These are phyloP conservation scores for Penicillium decumbens DNA, from an alignment of 2,329 filamentous ascomycete genomes.

Conservation along the genomic window DNA sequence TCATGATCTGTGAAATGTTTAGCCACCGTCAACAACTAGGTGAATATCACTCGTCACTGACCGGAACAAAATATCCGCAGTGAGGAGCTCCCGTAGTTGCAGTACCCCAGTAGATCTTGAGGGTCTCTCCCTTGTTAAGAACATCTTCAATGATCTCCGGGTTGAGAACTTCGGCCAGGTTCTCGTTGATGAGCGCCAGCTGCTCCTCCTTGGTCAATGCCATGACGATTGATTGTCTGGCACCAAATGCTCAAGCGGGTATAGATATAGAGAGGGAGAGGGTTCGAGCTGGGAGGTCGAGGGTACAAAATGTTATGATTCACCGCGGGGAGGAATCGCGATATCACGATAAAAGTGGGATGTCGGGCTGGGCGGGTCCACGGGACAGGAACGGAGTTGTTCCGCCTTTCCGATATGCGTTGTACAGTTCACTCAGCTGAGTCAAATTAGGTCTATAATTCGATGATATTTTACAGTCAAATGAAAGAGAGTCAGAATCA, in stretches of 20 bases:
- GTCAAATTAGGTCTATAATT: not conserved
- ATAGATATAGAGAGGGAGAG: not conserved
- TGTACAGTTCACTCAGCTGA: not conserved
- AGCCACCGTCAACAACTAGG: not conserved
- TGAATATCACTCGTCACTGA: conserved; percentile 26
- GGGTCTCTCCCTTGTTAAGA: conserved; percentile 28
- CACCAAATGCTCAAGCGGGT: not conserved
- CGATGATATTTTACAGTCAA: not conserved
- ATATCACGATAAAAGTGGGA: not conserved
- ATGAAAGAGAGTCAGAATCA: conserved; percentile 1
- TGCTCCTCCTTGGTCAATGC: not conserved
- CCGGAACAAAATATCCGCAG: conserved; percentile 77
- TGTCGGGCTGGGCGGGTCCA: not conserved
- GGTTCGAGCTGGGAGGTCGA: not conserved
- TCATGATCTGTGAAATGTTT: conserved; percentile 48
- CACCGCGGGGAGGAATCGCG: not conserved
- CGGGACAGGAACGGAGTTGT: not conserved
- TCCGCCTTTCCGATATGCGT: not conserved
- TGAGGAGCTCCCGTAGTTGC: conserved; percentile 81
- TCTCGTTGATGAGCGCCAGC: conserved; percentile 59
- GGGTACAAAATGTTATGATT: not conserved
- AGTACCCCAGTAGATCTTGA: conserved; percentile 47
- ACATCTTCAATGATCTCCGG: conserved; percentile 48
- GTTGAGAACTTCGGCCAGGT: conserved; percentile 77
- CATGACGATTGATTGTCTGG: not conserved